Conservation (phyloP, 139 green algal species). For the Closterium sp. region DNA sequence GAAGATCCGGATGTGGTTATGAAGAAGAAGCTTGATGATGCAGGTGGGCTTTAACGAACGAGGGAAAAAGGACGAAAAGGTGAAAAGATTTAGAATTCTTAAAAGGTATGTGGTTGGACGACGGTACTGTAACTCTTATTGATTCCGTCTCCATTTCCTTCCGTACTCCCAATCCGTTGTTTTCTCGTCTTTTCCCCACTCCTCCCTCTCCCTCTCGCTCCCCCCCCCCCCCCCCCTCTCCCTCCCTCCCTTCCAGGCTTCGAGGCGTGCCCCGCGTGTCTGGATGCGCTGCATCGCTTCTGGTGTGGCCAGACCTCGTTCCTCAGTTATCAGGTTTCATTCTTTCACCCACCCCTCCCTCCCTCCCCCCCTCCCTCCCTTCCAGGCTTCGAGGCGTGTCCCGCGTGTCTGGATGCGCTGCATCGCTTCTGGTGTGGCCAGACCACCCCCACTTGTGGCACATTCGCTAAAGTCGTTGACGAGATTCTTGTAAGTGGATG, state of each 20-base stretch:
- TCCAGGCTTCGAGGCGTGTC: constrained; percentile 29
- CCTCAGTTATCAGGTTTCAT: neutral
- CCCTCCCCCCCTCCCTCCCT: neutral
- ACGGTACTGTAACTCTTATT: too few relatives aligned
- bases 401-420: constrained; percentile 5
- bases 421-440: constrained; percentile 40
- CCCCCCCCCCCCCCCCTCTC: neutral
- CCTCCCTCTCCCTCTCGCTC: too few relatives aligned
- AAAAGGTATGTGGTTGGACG: too few relatives aligned
- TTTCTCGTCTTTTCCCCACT: too few relatives aligned
- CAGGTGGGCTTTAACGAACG: neutral
- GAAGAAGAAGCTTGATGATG: neutral
- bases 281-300: neutral
- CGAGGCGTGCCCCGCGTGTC: neutral
- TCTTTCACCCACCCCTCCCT: neutral
- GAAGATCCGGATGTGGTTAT: constrained; percentile 27
- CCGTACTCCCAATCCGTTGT: too few relatives aligned
- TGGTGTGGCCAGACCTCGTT: neutral
- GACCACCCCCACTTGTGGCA: constrained; percentile 35
- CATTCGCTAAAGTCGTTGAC: constrained; percentile 34
- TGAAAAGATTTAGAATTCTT: too few relatives aligned
- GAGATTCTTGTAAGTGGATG: constrained; percentile 14
- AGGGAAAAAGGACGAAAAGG: neutral
- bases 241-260: neutral
- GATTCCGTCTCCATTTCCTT: too few relatives aligned